Percentiles rank a stretch among this genome's conserved stretches.
Conservation (phyloP, 108 stramenopile genomes). For the Pseudonitzschia multistriata region DNA sequence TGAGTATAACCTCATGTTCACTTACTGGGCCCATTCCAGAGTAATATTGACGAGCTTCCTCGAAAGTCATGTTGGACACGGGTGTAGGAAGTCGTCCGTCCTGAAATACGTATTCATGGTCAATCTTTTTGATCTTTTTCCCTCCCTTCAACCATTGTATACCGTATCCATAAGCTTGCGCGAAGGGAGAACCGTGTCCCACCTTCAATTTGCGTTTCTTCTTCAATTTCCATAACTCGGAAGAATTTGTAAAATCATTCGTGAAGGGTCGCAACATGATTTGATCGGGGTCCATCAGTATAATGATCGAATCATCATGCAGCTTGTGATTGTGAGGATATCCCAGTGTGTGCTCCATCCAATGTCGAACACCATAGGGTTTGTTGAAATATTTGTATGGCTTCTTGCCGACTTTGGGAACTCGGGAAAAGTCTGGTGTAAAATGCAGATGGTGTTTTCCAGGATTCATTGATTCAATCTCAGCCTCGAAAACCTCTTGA, state of each 20-base stretch:
- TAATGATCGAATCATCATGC: constrained; percentile 61
- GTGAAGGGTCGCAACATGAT: constrained; percentile 75
- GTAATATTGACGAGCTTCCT: constrained; percentile 48
- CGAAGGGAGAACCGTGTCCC: constrained; percentile 87
- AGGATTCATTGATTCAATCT: constrained; percentile 46
- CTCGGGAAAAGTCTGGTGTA: constrained; percentile 57
- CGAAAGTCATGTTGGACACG: constrained; percentile 48
- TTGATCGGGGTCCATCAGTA: constrained; percentile 84
- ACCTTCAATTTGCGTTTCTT: constrained; percentile 43
- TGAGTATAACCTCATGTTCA: constrained; percentile 56
- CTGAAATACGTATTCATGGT: constrained; percentile 46
- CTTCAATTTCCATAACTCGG: constrained; percentile 47
- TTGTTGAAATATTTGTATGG: constrained; percentile 85
- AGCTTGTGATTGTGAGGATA: constrained; percentile 49
- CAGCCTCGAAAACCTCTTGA: constrained; percentile 28
- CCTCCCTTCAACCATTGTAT: constrained; percentile 53
- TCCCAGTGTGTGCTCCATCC: constrained; percentile 64
- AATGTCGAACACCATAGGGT: constrained; percentile 86
- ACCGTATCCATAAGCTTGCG: constrained; percentile 88
- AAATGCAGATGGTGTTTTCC: constrained; percentile 69
- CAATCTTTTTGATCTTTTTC: constrained; percentile 23
- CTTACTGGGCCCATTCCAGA: constrained; percentile 61
- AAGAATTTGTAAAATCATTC: constrained; percentile 70
- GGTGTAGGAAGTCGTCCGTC: constrained; percentile 42
- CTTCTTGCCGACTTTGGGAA: constrained; percentile 23